Conservation (phyloP, 257 asterid genomes). For the Solanum sitiens region DNA sequence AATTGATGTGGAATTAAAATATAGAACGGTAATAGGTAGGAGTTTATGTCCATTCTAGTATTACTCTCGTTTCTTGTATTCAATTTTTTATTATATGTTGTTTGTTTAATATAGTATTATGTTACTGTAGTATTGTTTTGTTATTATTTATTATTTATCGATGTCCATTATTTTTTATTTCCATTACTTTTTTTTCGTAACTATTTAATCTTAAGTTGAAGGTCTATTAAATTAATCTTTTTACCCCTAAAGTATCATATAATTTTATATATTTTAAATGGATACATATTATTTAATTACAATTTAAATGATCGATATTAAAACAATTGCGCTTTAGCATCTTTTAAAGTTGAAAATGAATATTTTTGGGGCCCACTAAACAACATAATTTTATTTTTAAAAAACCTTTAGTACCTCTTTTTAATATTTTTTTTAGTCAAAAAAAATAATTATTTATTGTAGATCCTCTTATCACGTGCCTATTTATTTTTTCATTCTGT, state of each 20-base stretch:
- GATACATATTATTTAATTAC: too few relatives aligned
- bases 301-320: too few relatives aligned
- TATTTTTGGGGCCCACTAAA: neutral
- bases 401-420: neutral
- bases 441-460: neutral
- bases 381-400: neutral
- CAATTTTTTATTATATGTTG: too few relatives aligned
- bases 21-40: neutral
- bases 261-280: too few relatives aligned
- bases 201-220: fast-evolving
- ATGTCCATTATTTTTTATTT: too few relatives aligned
- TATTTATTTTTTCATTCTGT: neutral
- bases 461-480: neutral
- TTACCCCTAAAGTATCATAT: neutral
- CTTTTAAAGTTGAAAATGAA: neutral
- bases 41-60: neutral
- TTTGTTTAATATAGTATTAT: too few relatives aligned
- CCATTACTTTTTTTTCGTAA: too few relatives aligned
- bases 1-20: too few relatives aligned
- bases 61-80: neutral
- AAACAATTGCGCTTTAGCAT: neutral
- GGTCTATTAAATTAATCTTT: too few relatives aligned
- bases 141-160: too few relatives aligned
- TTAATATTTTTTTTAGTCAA: neutral
- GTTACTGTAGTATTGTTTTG: neutral